Evolutionary conservation across 306 rosid species (phyloP).

Genomic region (Cyclanthera cordifolia): DNA sequence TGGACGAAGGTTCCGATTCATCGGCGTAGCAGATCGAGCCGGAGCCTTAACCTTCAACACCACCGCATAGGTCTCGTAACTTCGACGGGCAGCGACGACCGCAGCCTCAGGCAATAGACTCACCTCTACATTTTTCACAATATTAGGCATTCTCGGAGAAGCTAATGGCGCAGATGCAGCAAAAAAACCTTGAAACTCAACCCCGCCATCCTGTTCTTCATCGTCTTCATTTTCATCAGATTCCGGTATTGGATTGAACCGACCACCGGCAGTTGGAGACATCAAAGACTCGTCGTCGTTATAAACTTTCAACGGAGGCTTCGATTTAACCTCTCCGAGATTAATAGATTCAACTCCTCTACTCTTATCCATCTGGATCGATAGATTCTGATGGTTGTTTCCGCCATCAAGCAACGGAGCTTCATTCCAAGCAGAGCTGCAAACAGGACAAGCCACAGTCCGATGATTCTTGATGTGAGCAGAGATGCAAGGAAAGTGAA

Average conservation of each 20-base stretch:
- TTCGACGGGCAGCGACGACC: slow-evolving; percentile 51
- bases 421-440: slow-evolving; percentile 69
- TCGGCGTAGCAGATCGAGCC: neutral
- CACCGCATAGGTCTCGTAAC: slow-evolving; percentile 52
- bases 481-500: slow-evolving; percentile 80
- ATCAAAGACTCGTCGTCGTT: slow-evolving; percentile 79
- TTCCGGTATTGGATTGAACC: slow-evolving; percentile 86
- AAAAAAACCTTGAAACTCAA: slow-evolving; percentile 56
- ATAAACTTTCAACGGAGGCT: slow-evolving; percentile 24
- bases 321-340: slow-evolving; percentile 35
- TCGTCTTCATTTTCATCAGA: slow-evolving; percentile 63
- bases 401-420: slow-evolving; percentile 37
- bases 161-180: slow-evolving; percentile 23
- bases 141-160: slow-evolving; percentile 8
- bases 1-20: slow-evolving; percentile 25
- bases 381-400: neutral
- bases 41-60: slow-evolving; percentile 60
- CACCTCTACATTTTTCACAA: slow-evolving; percentile 27
- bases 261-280: slow-evolving; percentile 50
- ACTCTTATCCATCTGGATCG: neutral
- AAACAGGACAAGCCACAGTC: slow-evolving; percentile 54
- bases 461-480: slow-evolving; percentile 50
- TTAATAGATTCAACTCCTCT: slow-evolving; percentile 11
- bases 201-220: slow-evolving; percentile 23
- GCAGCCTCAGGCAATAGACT: slow-evolving; percentile 62